These are phyloP conservation scores for Yamagishiella unicocca DNA, from an alignment of 139 green algal species.

Conservation along the genomic window DNA sequence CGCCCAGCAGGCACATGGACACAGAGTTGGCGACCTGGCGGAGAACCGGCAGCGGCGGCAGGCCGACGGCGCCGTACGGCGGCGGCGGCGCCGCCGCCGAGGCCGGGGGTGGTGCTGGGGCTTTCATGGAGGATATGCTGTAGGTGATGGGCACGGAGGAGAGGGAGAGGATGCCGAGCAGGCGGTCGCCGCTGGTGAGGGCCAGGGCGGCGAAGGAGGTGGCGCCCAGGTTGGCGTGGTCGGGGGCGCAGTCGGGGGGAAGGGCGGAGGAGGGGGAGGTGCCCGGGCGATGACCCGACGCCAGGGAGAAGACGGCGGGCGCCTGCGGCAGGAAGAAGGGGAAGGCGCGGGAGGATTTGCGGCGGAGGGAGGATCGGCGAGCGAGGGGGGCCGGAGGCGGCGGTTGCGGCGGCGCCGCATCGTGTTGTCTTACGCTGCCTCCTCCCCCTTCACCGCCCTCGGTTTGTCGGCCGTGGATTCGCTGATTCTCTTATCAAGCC, in stretches of 20 bases:
- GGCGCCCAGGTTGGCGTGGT: not conserved
- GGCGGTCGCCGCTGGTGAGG: slow-evolving; percentile 13
- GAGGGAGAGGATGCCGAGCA: slow-evolving; percentile 9
- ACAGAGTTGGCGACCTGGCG: not conserved
- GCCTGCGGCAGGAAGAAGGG: not conserved
- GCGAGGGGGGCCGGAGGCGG: too few species aligned
- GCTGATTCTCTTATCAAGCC: too few species aligned
- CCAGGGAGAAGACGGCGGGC: not conserved
- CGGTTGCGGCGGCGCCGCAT: not conserved
- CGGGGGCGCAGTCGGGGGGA: not conserved
- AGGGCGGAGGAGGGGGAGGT: not conserved
- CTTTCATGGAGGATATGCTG: too few species aligned
- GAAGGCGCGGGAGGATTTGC: not conserved
- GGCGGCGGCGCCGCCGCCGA: not conserved
- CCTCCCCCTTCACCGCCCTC: too few species aligned
- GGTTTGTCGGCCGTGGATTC: too few species aligned
- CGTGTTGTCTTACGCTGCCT: too few species aligned
- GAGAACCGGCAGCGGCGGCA: not conserved
- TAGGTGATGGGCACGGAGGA: not conserved
- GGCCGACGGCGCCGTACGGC: not conserved
- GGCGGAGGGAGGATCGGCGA: not conserved
- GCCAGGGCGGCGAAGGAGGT: slow-evolving; percentile 32
- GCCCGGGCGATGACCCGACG: not conserved
- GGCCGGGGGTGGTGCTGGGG: not conserved
- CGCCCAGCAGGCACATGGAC: slow-evolving; percentile 24